These are phyloP conservation scores for Neonectria faginata DNA, from an alignment of 2,329 filamentous ascomycete genomes.

Conservation along the genomic window DNA sequence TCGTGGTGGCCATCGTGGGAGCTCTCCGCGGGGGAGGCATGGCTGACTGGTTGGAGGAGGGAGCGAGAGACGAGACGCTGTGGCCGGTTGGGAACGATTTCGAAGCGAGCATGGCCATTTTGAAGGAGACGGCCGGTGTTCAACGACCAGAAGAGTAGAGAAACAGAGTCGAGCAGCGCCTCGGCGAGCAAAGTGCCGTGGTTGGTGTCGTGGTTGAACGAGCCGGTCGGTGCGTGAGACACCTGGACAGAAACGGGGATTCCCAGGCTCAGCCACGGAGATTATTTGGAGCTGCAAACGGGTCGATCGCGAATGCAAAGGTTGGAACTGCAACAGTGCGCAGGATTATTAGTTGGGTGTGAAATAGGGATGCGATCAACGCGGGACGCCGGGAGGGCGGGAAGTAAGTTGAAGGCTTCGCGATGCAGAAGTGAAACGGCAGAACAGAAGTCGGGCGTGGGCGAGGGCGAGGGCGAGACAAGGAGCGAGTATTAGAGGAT, in stretches of 20 bases:
- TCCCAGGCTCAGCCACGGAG: constrained; percentile 40
- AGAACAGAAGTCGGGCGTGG: constrained; percentile 33
- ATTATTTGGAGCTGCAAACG: constrained; percentile 19
- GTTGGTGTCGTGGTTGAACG: constrained; percentile 24
- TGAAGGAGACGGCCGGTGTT: constrained; percentile 23
- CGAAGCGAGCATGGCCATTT: constrained; percentile 83
- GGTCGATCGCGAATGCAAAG: constrained; percentile 10
- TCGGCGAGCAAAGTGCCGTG: constrained; percentile 12
- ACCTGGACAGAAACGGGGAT: constrained; percentile 36
- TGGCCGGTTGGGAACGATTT: constrained; percentile 74
- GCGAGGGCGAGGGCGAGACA: constrained; percentile 28
- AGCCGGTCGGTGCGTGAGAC: constrained; percentile 35
- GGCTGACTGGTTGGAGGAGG: constrained; percentile 60
- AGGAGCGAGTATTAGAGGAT: constrained; percentile 40
- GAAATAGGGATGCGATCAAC: constrained; percentile 42
- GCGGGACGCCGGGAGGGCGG: constrained; percentile 38
- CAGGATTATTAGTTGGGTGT: constrained; percentile 42
- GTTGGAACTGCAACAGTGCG: constrained; percentile 10
- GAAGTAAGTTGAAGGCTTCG: constrained; percentile 25
- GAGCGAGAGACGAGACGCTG: constrained; percentile 59
- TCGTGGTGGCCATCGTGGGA: constrained; percentile 60
- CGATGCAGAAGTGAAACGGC: constrained; percentile 31
- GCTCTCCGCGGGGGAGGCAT: constrained; percentile 65
- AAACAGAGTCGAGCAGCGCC: constrained; percentile 13
- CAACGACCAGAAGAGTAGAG: constrained; percentile 17